Percentiles rank a stretch among this genome's conserved stretches.
Conservation (phyloP, 2,329 filamentous ascomycete genomes). For the Lojkania enalia region DNA sequence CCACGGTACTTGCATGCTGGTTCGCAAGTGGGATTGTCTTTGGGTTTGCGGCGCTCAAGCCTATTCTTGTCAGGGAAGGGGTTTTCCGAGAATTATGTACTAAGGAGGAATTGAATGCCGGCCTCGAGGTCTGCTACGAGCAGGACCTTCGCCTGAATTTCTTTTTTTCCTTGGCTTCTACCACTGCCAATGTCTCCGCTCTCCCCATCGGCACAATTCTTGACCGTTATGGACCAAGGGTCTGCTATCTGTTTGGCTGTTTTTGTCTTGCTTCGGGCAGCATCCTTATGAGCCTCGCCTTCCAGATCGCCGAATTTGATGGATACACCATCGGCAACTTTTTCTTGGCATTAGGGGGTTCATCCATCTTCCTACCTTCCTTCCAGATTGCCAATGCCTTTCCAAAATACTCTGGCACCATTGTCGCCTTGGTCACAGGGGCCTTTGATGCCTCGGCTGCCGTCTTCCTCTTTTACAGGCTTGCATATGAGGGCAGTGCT, state of each 20-base stretch:
- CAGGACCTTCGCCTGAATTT: slow-evolving; percentile 46
- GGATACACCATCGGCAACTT: slow-evolving; percentile 71
- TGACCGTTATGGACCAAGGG: slow-evolving; percentile 42
- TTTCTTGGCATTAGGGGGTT: slow-evolving; percentile 75
- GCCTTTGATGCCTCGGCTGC: slow-evolving; percentile 84
- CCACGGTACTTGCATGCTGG: slow-evolving; percentile 43
- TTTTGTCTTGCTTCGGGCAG: slow-evolving; percentile 39
- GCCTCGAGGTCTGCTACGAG: slow-evolving; percentile 43
- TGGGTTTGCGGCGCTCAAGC: slow-evolving; percentile 47
- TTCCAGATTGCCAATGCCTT: slow-evolving; percentile 87
- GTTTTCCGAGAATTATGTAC: slow-evolving; percentile 44
- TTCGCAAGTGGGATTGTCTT: slow-evolving; percentile 48
- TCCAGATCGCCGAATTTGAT: slow-evolving; percentile 41
- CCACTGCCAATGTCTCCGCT: slow-evolving; percentile 45
- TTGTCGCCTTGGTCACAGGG: slow-evolving; percentile 77
- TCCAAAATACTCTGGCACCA: slow-evolving; percentile 74
- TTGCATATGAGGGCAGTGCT: slow-evolving; percentile 65
- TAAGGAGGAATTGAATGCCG: slow-evolving; percentile 35
- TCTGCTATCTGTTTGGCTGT: slow-evolving; percentile 38
- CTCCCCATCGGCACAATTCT: slow-evolving; percentile 42
- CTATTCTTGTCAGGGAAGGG: slow-evolving; percentile 44
- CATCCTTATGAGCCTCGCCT: slow-evolving; percentile 44
- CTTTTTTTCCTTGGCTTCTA: slow-evolving; percentile 44
- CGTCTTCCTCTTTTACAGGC: slow-evolving; percentile 73
- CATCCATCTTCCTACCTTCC: slow-evolving; percentile 79